A percentile compares a stretch with the other conserved stretches of the same genome.
phyloP scores from a whole-genome alignment of 257 asterid genomes.

The Nicotiana paniculata region DNA sequence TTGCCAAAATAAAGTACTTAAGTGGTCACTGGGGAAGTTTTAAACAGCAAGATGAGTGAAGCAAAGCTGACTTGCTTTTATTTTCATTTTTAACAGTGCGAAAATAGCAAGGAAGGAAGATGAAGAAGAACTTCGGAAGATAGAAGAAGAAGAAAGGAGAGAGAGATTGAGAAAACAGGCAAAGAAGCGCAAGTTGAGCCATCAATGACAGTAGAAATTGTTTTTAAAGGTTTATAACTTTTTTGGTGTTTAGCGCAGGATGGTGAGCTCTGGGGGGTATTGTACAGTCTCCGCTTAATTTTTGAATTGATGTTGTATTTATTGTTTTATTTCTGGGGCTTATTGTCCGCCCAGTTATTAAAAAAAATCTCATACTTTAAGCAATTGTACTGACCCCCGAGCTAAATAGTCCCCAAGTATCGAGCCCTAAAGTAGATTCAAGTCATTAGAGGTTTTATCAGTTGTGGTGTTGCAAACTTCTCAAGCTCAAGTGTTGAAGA shows the following conservation, averaged over 20 bases:
- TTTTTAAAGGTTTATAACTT: not conserved
- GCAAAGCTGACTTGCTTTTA: conserved; percentile 1
- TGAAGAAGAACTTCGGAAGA: conserved; percentile 61
- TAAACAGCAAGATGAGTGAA: not conserved
- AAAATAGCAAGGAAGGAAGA: conserved; percentile 62
- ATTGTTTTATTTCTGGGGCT: conserved; percentile 6
- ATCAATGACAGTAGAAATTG: conserved; percentile 11
- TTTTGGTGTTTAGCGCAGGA: not conserved
- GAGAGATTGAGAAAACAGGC: conserved; percentile 46
- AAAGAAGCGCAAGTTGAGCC: conserved; percentile 52
- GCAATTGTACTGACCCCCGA: not conserved
- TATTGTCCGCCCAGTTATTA: not conserved
- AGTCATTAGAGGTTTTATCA: not conserved
- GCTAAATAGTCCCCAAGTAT: not conserved
- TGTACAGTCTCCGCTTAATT: not conserved
- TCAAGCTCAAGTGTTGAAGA: not conserved
- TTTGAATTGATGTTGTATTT: not conserved
- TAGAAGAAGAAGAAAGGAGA: conserved; percentile 76
- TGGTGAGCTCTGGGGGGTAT: not conserved
- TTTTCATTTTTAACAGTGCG: conserved; percentile 36
- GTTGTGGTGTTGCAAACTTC: not conserved
- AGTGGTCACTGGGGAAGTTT: not conserved
- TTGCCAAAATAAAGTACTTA: not conserved
- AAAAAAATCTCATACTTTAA: not conserved
- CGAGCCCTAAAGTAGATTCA: not conserved